Evolutionary conservation across 768 basidiomycete species (phyloP).

Genomic region (Coprinopsis sp.): DNA sequence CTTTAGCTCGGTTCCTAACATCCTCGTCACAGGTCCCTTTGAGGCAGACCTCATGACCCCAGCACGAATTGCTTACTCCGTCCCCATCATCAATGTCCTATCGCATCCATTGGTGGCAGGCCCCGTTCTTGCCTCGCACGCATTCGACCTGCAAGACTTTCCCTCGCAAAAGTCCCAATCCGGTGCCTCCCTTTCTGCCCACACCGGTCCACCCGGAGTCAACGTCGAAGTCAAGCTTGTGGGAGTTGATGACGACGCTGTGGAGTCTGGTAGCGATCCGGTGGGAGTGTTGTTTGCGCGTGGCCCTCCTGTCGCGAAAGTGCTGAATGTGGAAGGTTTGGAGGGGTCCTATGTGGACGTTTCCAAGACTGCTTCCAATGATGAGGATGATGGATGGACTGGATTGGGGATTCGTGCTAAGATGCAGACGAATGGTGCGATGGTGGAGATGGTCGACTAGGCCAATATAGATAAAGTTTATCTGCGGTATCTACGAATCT

Average conservation of each 20-base stretch:
- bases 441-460: constrained; percentile 32
- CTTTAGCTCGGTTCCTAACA: constrained; percentile 1
- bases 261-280: constrained; percentile 68
- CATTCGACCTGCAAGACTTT: constrained; percentile 81
- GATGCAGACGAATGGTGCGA: constrained; percentile 66
- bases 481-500: too few relatives aligned
- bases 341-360: constrained; percentile 36
- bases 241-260: constrained; percentile 56
- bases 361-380: constrained; percentile 20
- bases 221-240: constrained; percentile 83
- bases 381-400: constrained; percentile 23
- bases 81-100: constrained; percentile 67
- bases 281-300: constrained; percentile 56
- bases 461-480: too few relatives aligned
- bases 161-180: constrained; percentile 29
- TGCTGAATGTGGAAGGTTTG: constrained; percentile 38
- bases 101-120: constrained; percentile 62
- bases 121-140: constrained; percentile 78
- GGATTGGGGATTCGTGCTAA: constrained; percentile 20
- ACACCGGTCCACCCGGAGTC: constrained; percentile 75
- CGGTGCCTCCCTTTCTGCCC: constrained; percentile 30
- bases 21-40: constrained; percentile 39
- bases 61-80: constrained; percentile 68
- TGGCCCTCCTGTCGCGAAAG: constrained; percentile 68
- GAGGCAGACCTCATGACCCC: constrained; percentile 49